Percentiles rank a stretch among this genome's conserved stretches.
Conservation (phyloP, 108 stramenopile species). For the Schizochytrium sp. region DNA sequence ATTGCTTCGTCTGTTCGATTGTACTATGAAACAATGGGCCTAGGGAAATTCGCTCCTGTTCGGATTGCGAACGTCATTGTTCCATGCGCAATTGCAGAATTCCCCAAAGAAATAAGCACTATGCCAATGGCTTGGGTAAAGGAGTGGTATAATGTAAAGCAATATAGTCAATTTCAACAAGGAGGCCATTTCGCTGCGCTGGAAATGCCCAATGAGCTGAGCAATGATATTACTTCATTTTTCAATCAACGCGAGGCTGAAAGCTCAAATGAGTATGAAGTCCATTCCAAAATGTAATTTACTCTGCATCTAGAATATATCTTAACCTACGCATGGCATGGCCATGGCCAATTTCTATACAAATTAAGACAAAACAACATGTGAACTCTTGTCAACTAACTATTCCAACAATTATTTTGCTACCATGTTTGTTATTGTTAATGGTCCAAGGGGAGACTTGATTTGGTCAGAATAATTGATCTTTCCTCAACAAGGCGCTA, state of each 20-base stretch:
- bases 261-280: too few species aligned
- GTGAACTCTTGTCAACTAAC: too few species aligned
- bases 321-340: too few species aligned
- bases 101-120: slow-evolving; percentile 6
- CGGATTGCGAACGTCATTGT: not conserved
- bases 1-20: slow-evolving; percentile 28
- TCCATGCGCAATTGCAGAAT: slow-evolving; percentile 28
- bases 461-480: too few species aligned
- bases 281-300: too few species aligned
- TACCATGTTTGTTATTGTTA: too few species aligned
- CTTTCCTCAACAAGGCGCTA: too few species aligned
- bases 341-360: too few species aligned
- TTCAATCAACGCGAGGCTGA: not conserved
- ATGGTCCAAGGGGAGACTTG: too few species aligned
- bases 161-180: not conserved
- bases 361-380: too few species aligned
- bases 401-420: too few species aligned
- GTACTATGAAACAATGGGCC: not conserved
- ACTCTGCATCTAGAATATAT: too few species aligned
- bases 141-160: slow-evolving; percentile 8
- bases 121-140: slow-evolving; percentile 9
- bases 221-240: not conserved
- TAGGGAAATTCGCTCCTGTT: not conserved
- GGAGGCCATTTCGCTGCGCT: slow-evolving; percentile 50
- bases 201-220: not conserved